These are phyloP conservation scores for Picea abies DNA, from an alignment of 83 land plant genomes.

Conservation along the genomic window DNA sequence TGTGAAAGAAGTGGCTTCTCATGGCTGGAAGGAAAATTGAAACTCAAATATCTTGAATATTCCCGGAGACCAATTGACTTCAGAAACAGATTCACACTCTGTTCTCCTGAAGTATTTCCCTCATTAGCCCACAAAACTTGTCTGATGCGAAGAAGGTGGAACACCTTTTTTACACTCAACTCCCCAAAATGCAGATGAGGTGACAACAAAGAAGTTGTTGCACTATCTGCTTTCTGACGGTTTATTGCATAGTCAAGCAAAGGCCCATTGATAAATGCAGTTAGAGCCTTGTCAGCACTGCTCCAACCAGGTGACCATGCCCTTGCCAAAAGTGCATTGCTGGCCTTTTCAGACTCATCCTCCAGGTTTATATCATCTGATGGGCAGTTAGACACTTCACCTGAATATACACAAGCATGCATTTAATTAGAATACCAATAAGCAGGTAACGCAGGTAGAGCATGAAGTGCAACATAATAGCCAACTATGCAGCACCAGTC, in stretches of 20 bases:
- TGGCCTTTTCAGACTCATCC: conserved; percentile 72
- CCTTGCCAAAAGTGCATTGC: conserved; percentile 84
- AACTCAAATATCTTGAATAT: conserved; percentile 77
- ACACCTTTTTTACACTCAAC: conserved; percentile 72
- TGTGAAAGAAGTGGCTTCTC: conserved; percentile 52
- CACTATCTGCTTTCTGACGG: conserved; percentile 71
- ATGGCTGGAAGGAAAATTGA: conserved; percentile 78
- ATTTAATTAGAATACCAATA: background rate
- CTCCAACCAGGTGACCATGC: conserved; percentile 93
- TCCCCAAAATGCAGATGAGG: conserved; percentile 88
- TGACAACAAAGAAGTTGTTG: conserved; percentile 76
- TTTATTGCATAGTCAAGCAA: conserved; percentile 60
- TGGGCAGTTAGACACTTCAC: conserved; percentile 59
- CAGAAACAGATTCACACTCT: conserved; percentile 73
- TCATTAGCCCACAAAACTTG: conserved; percentile 73
- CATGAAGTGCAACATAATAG: background rate
- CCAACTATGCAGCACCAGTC: background rate
- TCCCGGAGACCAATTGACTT: conserved; percentile 79
- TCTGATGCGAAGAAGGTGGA: conserved; percentile 67
- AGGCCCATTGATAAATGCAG: conserved; percentile 65
- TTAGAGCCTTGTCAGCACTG: conserved; percentile 72
- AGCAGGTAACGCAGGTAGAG: background rate
- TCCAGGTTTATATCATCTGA: conserved; percentile 63
- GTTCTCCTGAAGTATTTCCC: conserved; percentile 67
- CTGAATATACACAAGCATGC: conserved; percentile 19